Percentiles rank a stretch among this genome's conserved stretches.
Conservation (phyloP, 2,329 filamentous ascomycete genomes). For the Epichloe typhina region DNA sequence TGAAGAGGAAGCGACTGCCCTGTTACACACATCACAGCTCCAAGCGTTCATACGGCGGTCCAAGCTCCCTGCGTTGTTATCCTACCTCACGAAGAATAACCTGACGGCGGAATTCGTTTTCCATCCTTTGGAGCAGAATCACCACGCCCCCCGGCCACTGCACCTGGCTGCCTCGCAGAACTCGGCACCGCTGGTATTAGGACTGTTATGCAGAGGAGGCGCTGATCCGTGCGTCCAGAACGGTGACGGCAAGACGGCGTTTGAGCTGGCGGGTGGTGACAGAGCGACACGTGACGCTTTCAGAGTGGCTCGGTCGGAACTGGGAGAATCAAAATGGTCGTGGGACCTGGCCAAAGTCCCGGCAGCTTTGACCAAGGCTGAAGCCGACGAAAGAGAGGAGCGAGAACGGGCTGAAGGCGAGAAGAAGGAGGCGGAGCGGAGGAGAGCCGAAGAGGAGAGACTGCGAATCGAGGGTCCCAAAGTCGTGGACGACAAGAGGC, state of each 20-base stretch:
- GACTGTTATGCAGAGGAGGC: slow-evolving; percentile 59
- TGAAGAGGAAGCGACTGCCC: slow-evolving; percentile 71
- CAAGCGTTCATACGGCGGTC: slow-evolving; percentile 79
- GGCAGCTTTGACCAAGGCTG: slow-evolving; percentile 51
- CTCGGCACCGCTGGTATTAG: slow-evolving; percentile 60
- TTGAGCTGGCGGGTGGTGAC: slow-evolving; percentile 80
- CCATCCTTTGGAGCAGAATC: slow-evolving; percentile 54
- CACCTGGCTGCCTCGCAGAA: slow-evolving; percentile 79
- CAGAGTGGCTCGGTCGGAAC: slow-evolving; percentile 68
- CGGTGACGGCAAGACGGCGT: slow-evolving; percentile 68
- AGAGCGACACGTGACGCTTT: slow-evolving; percentile 81
- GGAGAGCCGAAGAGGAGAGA: slow-evolving; percentile 62
- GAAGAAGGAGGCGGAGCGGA: slow-evolving; percentile 54
- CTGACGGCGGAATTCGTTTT: slow-evolving; percentile 64
- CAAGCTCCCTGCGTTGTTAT: slow-evolving; percentile 74
- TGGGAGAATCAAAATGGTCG: slow-evolving; percentile 64
- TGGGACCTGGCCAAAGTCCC: slow-evolving; percentile 72
- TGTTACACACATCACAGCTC: slow-evolving; percentile 78
- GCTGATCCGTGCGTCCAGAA: slow-evolving; percentile 63
- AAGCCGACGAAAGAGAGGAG: slow-evolving; percentile 56
- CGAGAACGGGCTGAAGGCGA: slow-evolving; percentile 58
- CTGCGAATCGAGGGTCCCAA: slow-evolving; percentile 53
- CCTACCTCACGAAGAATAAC: slow-evolving; percentile 68
- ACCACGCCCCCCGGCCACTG: slow-evolving; percentile 76
- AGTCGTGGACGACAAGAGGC: slow-evolving; percentile 35